These are phyloP conservation scores for Neurospora sp. DNA, from an alignment of 495 filamentous ascomycete species.

Conservation along the genomic window DNA sequence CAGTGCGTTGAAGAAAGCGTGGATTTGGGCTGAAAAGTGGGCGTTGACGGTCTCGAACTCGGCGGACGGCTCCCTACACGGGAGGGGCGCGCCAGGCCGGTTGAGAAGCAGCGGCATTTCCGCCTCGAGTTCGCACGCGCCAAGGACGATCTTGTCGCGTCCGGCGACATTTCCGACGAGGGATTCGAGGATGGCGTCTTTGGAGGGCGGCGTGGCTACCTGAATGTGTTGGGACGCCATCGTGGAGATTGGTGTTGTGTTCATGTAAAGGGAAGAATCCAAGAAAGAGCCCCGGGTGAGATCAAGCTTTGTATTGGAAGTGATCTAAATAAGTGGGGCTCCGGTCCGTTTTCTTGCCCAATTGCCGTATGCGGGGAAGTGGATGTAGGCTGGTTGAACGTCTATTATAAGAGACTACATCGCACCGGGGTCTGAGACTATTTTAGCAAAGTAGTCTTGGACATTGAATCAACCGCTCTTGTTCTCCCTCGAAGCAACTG, in stretches of 20 bases:
- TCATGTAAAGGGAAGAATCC: too few species aligned
- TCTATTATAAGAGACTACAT: too few species aligned
- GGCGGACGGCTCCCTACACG: constrained; percentile 15
- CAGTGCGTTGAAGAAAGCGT: constrained; percentile 16
- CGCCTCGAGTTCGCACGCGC: not conserved
- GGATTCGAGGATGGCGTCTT: not conserved
- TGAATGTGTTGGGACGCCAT: not conserved
- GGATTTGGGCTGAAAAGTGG: constrained; percentile 20
- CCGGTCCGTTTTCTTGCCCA: too few species aligned
- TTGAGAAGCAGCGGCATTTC: constrained; percentile 20
- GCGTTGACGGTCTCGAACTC: constrained; percentile 17
- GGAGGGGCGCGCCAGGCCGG: constrained; percentile 8
- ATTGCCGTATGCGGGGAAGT: too few species aligned
- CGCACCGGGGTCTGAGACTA: too few species aligned
- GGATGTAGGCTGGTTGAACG: too few species aligned
- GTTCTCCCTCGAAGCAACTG: constrained; percentile 17
- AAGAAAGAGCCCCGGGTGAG: too few species aligned
- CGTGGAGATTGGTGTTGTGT: too few species aligned
- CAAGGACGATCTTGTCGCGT: not conserved
- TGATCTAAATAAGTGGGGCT: too few species aligned
- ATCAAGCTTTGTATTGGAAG: too few species aligned
- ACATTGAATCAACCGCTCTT: constrained; percentile 15
- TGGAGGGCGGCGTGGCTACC: not conserved
- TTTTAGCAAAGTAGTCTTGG: constrained; percentile 18
- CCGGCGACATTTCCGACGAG: not conserved